A percentile compares a stretch with the other conserved stretches of the same genome.
These are phyloP conservation scores for Thozetella sp. DNA, from an alignment of 495 filamentous ascomycete species.

Conservation along the genomic window DNA sequence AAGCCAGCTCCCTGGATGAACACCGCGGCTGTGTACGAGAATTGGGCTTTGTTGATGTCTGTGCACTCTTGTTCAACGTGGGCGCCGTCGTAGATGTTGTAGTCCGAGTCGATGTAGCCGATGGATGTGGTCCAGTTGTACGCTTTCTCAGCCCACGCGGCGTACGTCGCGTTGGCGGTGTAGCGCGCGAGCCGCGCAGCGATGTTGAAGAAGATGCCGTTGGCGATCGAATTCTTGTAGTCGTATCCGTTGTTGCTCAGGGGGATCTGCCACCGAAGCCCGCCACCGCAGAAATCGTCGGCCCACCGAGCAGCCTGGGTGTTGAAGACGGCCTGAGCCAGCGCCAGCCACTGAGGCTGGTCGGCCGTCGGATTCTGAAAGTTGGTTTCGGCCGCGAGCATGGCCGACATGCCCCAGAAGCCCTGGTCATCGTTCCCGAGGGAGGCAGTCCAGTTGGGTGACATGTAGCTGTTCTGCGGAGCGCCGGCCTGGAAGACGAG, in stretches of 20 bases:
- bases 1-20: conserved; percentile 65
- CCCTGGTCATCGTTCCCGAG: conserved; percentile 79
- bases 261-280: conserved; percentile 78
- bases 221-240: conserved; percentile 76
- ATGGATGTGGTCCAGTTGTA: conserved; percentile 63
- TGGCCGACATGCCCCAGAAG: conserved; percentile 69
- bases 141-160: conserved; percentile 62
- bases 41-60: conserved; percentile 55
- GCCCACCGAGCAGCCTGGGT: conserved; percentile 63
- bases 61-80: conserved; percentile 55
- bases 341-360: conserved; percentile 62
- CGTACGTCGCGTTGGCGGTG: conserved; percentile 70
- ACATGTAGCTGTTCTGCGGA: conserved; percentile 62
- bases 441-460: conserved; percentile 66
- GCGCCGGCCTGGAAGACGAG: conserved; percentile 53
- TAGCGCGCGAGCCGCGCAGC: conserved; percentile 67
- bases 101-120: conserved; percentile 60
- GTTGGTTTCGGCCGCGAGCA: conserved; percentile 67
- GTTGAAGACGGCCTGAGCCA: conserved; percentile 77
- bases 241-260: conserved; percentile 70
- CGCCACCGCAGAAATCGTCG: conserved; percentile 60
- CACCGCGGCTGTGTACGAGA: conserved; percentile 68
- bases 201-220: conserved; percentile 72
- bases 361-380: conserved; percentile 55
- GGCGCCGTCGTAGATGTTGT: conserved; percentile 67